Evolutionary conservation across 2,329 filamentous ascomycete species (phyloP), one percentile per base, ranked within the genome.

Genomic region (Cladosporium sp.): DNA sequence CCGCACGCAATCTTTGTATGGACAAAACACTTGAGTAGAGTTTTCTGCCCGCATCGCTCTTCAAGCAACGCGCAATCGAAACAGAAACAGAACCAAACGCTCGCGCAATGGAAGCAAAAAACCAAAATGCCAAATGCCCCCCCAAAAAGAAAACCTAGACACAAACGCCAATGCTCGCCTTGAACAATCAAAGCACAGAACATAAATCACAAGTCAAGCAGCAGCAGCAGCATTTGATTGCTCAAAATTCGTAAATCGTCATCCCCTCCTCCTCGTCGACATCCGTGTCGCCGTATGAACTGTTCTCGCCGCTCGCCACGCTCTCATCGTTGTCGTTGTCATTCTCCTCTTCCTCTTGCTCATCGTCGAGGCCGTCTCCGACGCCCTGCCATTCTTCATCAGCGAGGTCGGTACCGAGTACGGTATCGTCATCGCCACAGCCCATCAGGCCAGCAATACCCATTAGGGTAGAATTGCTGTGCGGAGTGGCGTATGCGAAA

Each of bases 401-500:
- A 8, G 65, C 67, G 16, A 71, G 66, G 25, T 72, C 72, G 14
- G 70, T 72, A 23, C 73, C 74, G 2, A 69, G 58, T 48, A 75
- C 76, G 10, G 71, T 73, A 36, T 75, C 75, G 58, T 78, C 70
- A 53, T 78, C 70, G 56, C 76, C 75, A 26, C 62, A 64, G 8
- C 76, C 73, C 25, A 66, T 65, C 2, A 73, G 74, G 18, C 75
- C 76, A n/a, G 76, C 59, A 43, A 78, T 72, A 0, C 72, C 72
- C 0, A 76, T 76, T 25, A 66, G 68, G 57, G 70, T 68, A 46
- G 49, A 69, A 46, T 71, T 71, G 72, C 89, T 92, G 73, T 89
- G 83, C 0, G 91, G 91, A 0, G 91, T 93, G 2, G 89, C 89
- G 72, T 93, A 93, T n/a, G 87, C 88, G 69, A 88, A 88, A 1